Conservation (phyloP, 2,329 filamentous ascomycete species). For the Aphanocladium album region DNA sequence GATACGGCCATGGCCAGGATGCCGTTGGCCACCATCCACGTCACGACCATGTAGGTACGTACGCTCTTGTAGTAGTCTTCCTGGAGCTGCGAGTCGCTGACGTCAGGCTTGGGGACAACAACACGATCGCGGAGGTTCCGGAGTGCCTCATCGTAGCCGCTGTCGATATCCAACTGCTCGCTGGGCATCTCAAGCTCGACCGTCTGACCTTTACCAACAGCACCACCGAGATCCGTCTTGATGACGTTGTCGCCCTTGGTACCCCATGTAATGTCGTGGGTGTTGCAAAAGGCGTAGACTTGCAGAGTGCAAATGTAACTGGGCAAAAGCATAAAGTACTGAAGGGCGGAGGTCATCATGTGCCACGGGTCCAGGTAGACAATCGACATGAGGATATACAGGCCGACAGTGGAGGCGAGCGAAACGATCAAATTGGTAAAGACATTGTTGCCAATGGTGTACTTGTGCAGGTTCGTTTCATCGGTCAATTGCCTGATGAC, state of each 20-base stretch:
- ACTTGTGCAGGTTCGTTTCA: conserved; percentile 35
- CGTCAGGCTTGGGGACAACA: conserved; percentile 61
- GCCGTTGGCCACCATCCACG: conserved; percentile 90
- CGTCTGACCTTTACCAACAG: conserved; percentile 69
- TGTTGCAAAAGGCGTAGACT: conserved; percentile 98
- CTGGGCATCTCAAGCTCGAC: conserved; percentile 97
- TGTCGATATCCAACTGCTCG: conserved; percentile 97
- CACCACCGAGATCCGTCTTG: conserved; percentile 85
- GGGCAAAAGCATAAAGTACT: conserved; percentile 91
- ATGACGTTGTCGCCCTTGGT: conserved; percentile 98
- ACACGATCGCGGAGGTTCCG: conserved; percentile 91
- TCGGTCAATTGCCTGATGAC: conserved; percentile 72
- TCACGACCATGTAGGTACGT: conserved; percentile 94
- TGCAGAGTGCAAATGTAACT: conserved; percentile 96
- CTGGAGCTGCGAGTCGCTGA: conserved; percentile 77
- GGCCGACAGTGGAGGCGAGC: conserved; percentile 78
- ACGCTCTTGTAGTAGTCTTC: conserved; percentile 99
- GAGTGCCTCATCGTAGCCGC: conserved; percentile 92
- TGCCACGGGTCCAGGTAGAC: conserved; percentile 98
- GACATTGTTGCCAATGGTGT: conserved; percentile 73
- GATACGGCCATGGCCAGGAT: conserved; percentile 89
- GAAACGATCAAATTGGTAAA: conserved; percentile 95
- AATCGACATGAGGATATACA: conserved; percentile 96
- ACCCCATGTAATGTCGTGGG: conserved; percentile 97
- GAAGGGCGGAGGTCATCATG: conserved; percentile 86